phyloP scores from a whole-genome alignment of 495 filamentous ascomycete species.

The Xylaria bambusicola region DNA sequence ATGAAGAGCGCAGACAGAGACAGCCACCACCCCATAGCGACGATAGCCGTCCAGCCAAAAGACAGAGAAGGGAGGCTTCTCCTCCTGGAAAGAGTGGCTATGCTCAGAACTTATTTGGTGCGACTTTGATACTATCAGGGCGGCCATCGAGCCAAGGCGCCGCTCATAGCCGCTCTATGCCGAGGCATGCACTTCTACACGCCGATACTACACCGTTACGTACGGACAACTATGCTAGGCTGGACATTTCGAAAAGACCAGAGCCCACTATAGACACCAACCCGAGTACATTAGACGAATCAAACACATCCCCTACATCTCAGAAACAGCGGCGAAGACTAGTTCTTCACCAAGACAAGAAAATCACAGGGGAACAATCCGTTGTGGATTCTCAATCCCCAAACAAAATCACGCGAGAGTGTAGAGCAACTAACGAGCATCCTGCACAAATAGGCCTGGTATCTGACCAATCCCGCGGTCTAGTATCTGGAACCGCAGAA shows the following conservation, averaged over 20 bases:
- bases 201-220: background rate
- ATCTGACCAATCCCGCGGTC: background rate
- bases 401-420: background rate
- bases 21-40: constrained; percentile 19
- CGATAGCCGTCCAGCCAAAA: constrained; percentile 35
- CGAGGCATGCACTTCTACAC: background rate
- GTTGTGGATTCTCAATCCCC: background rate
- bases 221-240: background rate
- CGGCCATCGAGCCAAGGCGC: constrained; percentile 40
- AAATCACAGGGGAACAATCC: background rate
- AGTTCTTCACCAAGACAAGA: background rate
- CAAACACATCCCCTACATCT: background rate
- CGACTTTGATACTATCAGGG: constrained; percentile 46
- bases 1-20: constrained; percentile 47
- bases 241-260: background rate
- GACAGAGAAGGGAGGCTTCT: constrained; percentile 36
- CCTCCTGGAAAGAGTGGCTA: constrained; percentile 52
- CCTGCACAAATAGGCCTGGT: background rate
- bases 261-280: background rate
- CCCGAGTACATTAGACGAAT: background rate
- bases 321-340: background rate
- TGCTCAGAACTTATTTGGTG: constrained; percentile 54
- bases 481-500: no score
- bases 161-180: background rate
- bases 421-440: background rate